Base-by-base conservation (phyloP, 495 filamentous ascomycete genomes). In the Penicillium coprophilum region DNA sequence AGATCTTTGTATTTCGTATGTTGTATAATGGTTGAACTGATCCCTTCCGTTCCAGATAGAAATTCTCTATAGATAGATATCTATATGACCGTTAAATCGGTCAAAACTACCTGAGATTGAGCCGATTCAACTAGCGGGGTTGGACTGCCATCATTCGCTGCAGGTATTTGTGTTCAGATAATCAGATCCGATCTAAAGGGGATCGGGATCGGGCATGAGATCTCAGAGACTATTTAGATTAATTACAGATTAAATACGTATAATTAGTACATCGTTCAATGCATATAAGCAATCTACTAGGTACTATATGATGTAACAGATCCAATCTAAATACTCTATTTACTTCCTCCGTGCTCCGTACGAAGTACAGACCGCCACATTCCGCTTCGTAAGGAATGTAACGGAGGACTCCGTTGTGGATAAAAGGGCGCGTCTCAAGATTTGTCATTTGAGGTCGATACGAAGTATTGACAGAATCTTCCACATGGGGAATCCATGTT, bases 391-490 rank as follows among this genome's bases (percentile, higher is more conserved):
- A 38, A 38, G 34, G n/a, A 8, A 38, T 34, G 31, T 38, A 17
- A 36, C 24, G 24, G 24, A 2, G 24, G 4, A 27, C 24, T 21
- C 23, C 50, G 28, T 43, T 6, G 50, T 21, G 45, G 36, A 54
- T 45, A 46, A 34, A 50, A 24, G 50, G 36, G 24, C 58, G 55
- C 53, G 62, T 62, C 53, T 66, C 57, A 57, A 31, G 38, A 67
- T 67, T 67, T 64, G 64, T 67, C 61, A 67, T 60, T 56, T 56
- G 48, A 53, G 45, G 45, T 41, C 12, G 5, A 38, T 27, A 27
- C 24, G n/a, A 32, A 11, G 8, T 10, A 17, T 38, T 36, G 34
- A 38, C 34, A 38, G 13, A n/a, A n/a, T n/a, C n/a, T n/a, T 27
- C 21, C 50, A 46, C 8, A 31, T 53, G 52, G 51, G 55, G 50